These are phyloP conservation scores for Tetradesmus lagerheimii DNA, from an alignment of 139 green algal genomes.

Conservation along the genomic window DNA sequence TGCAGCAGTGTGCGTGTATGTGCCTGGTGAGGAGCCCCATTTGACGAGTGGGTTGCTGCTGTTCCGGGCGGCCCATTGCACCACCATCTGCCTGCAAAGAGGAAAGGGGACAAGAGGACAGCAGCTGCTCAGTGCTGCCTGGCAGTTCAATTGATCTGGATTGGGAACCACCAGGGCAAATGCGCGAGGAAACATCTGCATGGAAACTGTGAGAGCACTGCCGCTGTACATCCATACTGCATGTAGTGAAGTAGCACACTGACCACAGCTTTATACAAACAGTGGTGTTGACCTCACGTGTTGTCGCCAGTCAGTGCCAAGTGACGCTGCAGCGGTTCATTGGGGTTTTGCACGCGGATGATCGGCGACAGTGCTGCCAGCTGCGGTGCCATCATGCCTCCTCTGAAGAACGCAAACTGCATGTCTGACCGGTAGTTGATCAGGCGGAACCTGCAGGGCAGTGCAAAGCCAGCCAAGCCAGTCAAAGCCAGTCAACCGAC, in stretches of 20 bases:
- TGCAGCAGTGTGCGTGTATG: constrained; percentile 22
- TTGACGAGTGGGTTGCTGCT: constrained; percentile 47
- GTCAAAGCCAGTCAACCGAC: neutral
- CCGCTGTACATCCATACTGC: neutral
- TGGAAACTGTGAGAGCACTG: neutral
- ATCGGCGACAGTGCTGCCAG: constrained; percentile 47
- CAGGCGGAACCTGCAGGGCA: constrained; percentile 69
- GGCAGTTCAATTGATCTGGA: no score
- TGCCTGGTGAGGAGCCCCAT: constrained; percentile 55
- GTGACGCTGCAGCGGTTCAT: constrained; percentile 63
- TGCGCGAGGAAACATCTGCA: no score
- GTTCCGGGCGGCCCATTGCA: constrained; percentile 73
- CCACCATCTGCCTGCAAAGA: constrained; percentile 65
- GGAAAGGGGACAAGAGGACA: no score
- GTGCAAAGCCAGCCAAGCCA: neutral
- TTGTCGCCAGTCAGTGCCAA: constrained; percentile 57
- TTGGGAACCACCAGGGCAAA: no score
- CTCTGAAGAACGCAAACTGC: constrained; percentile 63
- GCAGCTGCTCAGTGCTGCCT: no score
- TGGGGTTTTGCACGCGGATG: constrained; percentile 54
- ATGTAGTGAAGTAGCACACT: neutral
- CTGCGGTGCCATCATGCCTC: constrained; percentile 50
- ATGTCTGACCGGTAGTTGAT: constrained; percentile 70
- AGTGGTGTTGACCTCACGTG: constrained; percentile 41
- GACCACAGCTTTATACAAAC: neutral